Conservation (phyloP, 192 early-diverging fungal genomes). For the Powellomyces hirtus region DNA sequence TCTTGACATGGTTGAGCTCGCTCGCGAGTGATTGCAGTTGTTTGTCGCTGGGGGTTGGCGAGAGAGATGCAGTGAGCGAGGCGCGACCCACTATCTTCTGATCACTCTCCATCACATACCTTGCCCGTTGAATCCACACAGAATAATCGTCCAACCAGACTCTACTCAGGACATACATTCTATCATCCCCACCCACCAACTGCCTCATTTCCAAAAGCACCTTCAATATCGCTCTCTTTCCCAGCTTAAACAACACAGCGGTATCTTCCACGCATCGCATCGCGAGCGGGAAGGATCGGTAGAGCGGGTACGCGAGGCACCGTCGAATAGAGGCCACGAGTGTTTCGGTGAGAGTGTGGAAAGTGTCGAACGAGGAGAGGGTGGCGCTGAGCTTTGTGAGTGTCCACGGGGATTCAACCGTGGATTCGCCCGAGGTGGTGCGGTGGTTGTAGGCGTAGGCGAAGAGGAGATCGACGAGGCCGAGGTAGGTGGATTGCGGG, state of each 20-base stretch:
- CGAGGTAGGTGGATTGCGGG: conserved; percentile 66
- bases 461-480: conserved; percentile 88
- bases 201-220: conserved; percentile 74
- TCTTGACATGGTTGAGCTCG: conserved; percentile 49
- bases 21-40: conserved; percentile 73
- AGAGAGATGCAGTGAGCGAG: background rate
- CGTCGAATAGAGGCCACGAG: conserved; percentile 72
- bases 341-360: conserved; percentile 59
- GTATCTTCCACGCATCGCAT: conserved; percentile 78
- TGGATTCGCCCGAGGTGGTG: conserved; percentile 77
- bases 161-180: conserved; percentile 84
- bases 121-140: conserved; percentile 84
- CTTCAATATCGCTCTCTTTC: conserved; percentile 77
- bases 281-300: conserved; percentile 75
- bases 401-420: conserved; percentile 88
- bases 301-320: conserved; percentile 82
- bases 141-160: conserved; percentile 95
- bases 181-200: conserved; percentile 81
- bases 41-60: conserved; percentile 53
- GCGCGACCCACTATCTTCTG: background rate
- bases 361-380: conserved; percentile 77
- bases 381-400: conserved; percentile 79
- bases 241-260: conserved; percentile 77
- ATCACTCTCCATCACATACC: conserved; percentile 52
- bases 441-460: conserved; percentile 89